Conservation (phyloP, 352 stramenopile genomes). For the Globisporangium heterothallicum region DNA sequence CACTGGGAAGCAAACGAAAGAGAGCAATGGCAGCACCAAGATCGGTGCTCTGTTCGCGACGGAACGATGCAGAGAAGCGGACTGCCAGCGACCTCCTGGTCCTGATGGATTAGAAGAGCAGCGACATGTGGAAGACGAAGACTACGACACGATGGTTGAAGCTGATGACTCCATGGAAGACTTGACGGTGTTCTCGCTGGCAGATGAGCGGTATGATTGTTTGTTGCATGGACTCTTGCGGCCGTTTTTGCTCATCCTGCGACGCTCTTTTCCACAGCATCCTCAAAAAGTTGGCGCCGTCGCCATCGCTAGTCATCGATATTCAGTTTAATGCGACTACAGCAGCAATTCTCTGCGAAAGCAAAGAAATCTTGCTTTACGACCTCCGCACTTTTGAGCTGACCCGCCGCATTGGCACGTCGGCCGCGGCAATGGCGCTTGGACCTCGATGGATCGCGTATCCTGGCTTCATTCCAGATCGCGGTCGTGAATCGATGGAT, state of each 20-base stretch:
- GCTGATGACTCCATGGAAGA: constrained; percentile 38
- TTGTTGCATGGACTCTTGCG: neutral
- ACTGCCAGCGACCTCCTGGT: constrained; percentile 13
- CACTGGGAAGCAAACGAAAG: neutral
- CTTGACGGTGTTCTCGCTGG: constrained; percentile 42
- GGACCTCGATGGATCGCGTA: constrained; percentile 69
- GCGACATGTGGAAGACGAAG: constrained; percentile 28
- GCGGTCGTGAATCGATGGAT: constrained; percentile 20
- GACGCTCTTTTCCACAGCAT: constrained; percentile 21
- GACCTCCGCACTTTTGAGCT: constrained; percentile 48
- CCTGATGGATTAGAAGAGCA: constrained; percentile 19
- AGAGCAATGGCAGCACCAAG: neutral
- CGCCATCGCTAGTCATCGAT: constrained; percentile 62
- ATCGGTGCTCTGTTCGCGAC: constrained; percentile 48
- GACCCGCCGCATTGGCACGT: constrained; percentile 34
- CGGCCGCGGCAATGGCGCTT: constrained; percentile 59
- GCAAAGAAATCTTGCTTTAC: constrained; percentile 58
- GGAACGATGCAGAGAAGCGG: constrained; percentile 33
- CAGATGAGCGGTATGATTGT: constrained; percentile 38
- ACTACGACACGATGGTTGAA: constrained; percentile 29
- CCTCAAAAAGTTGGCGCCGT: constrained; percentile 42
- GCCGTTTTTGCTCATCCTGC: neutral
- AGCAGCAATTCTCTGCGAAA: constrained; percentile 64
- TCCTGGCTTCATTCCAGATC: constrained; percentile 30
- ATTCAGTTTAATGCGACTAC: constrained; percentile 52